Conservation (phyloP, 805 yeast species). For the Yamadazyma laniorum region DNA sequence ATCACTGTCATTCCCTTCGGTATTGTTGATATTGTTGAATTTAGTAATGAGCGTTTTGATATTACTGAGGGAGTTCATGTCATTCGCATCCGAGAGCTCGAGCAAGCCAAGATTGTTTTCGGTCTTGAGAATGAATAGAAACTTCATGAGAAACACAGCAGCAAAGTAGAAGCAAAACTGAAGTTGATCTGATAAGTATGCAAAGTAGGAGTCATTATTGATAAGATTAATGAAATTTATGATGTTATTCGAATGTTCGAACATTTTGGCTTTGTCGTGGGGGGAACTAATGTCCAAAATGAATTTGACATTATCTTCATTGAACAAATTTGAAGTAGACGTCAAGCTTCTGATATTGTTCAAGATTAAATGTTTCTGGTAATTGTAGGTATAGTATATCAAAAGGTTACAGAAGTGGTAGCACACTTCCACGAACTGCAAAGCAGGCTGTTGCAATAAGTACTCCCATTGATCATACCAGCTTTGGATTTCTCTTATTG, state of each 20-base stretch:
- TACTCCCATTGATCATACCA: constrained; percentile 75
- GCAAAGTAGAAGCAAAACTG: constrained; percentile 52
- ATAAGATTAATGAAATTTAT: constrained; percentile 41
- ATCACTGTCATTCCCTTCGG: constrained; percentile 26
- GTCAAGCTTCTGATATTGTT: constrained; percentile 7
- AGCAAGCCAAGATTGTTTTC: constrained; percentile 7
- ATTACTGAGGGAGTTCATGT: constrained; percentile 12
- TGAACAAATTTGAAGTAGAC: constrained; percentile 12
- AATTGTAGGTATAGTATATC: constrained; percentile 43
- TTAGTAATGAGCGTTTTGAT: constrained; percentile 25
- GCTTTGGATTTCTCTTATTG: constrained; percentile 46
- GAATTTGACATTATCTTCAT: constrained; percentile 21
- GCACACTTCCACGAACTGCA: constrained; percentile 72
- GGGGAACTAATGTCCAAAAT: constrained; percentile 25
- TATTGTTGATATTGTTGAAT: constrained; percentile 27
- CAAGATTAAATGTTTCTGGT: constrained; percentile 17
- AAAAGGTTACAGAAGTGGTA: constrained; percentile 60
- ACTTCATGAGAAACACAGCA: constrained; percentile 34
- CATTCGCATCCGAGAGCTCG: constrained; percentile 9
- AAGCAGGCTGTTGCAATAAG: constrained; percentile 64
- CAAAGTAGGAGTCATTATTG: constrained; percentile 56
- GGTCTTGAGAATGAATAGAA: constrained; percentile 14
- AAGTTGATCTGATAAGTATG: constrained; percentile 68
- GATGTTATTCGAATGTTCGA: constrained; percentile 42
- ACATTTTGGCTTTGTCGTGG: constrained; percentile 31